A percentile compares a stretch with the other conserved stretches of the same genome.
These are phyloP conservation scores for Euphorbia lathyris DNA, from an alignment of 345 rosid species.

Conservation along the genomic window DNA sequence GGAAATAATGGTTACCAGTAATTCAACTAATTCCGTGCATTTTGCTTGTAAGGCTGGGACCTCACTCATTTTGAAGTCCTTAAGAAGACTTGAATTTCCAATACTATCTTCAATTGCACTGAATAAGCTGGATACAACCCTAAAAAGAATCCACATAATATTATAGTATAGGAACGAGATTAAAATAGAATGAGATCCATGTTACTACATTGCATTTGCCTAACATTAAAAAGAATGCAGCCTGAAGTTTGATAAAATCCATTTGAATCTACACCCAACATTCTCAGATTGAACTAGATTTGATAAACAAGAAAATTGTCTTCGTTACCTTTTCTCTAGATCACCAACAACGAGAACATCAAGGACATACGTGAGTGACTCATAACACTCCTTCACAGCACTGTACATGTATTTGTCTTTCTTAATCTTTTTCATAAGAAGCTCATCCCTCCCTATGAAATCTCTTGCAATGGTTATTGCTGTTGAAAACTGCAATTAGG, in stretches of 20 bases:
- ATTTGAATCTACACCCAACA: neutral
- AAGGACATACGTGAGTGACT: slow-evolving; percentile 77
- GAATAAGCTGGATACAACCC: slow-evolving; percentile 56
- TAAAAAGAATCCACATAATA: slow-evolving; percentile 26
- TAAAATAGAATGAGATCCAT: slow-evolving; percentile 5
- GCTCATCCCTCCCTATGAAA: slow-evolving; percentile 62
- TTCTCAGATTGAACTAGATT: neutral
- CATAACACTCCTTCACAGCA: slow-evolving; percentile 85
- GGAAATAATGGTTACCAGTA: slow-evolving; percentile 56
- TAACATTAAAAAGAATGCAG: slow-evolving; percentile 2
- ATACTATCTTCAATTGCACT: slow-evolving; percentile 76
- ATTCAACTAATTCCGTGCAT: slow-evolving; percentile 66
- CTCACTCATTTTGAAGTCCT: slow-evolving; percentile 69
- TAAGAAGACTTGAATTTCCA: slow-evolving; percentile 53
- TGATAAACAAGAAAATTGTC: slow-evolving; percentile 1
- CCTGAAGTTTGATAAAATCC: slow-evolving; percentile 7
- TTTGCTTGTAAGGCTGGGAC: slow-evolving; percentile 62
- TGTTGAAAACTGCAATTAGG: slow-evolving; percentile 59
- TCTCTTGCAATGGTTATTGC: slow-evolving; percentile 84
- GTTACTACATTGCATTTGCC: neutral
- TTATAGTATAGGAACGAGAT: slow-evolving; percentile 16
- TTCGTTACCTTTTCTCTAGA: slow-evolving; percentile 68
- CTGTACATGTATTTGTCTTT: slow-evolving; percentile 83
- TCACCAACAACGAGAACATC: slow-evolving; percentile 76
- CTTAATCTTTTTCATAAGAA: slow-evolving; percentile 62